Evolutionary conservation across 1,284 basidiomycete genomes (phyloP), one percentile per base, ranked within the genome.

Genomic region (Fomitopsis pinicola): DNA sequence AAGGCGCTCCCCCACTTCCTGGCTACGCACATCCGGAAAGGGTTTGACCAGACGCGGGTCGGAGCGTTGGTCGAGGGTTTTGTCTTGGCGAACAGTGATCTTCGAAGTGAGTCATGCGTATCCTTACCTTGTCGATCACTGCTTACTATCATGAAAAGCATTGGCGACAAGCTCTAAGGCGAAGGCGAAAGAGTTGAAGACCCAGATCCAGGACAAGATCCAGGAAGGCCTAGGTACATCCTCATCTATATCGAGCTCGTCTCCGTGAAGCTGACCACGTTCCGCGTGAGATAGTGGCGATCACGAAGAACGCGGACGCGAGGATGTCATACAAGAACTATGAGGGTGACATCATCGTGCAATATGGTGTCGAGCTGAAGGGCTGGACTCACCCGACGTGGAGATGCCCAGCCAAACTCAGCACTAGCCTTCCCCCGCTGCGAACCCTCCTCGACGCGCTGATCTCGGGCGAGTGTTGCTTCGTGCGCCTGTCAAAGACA

Each of bases 271-370:
- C n/a, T n/a, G n/a, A n/a, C n/a, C n/a, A n/a, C n/a, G n/a, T n/a
- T n/a, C n/a, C n/a, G n/a, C 44, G 3, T 9, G 19, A 4, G 19
- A 3, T 33, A 63, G 62, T 45, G 30, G 35, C 33, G 2, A 57
- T 61, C 36, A 63, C 62, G 1, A 52, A 52, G 42, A 63, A 63
- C 15, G 8, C 19, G 19, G 52, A 52, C 2, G 57, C 45, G 2
- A 17, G 42, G 2, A 63, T 63, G 62, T 54, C 59, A 10, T 63
- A 61, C 42, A 19, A 38, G 10, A 55, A 56, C 17, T 50, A 48
- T 22, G 62, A 59, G 35, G 1, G 19, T 2, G 57, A 61, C 26
- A 52, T 63, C 12, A 40, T 61, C 14, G 36, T 61, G 2, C 10
- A 40, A 3, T 56, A 61, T n/a, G 53, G 59, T 7, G 45, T 63